Evolutionary conservation across 192 early-diverging fungal species (phyloP), one percentile per base, ranked within the genome.

Genomic region (Powellomyces hirtus): DNA sequence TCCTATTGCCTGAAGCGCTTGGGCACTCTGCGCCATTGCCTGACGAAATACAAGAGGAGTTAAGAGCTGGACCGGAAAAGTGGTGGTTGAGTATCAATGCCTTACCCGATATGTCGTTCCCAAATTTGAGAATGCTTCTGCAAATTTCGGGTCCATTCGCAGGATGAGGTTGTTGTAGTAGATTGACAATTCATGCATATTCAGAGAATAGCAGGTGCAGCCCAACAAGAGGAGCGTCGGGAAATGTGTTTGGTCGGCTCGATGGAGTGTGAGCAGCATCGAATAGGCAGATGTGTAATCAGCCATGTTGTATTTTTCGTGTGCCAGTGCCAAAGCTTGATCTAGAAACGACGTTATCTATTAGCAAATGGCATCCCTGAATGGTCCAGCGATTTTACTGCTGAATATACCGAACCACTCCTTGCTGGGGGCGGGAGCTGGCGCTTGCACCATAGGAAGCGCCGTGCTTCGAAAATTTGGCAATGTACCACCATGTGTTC

Each of bases 81-180:
- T n/a, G n/a, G n/a, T n/a, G n/a, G 8, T 42, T 18, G 51, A 27
- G 51, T 14, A 10, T 8, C 11, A 53, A 53, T 14, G 89, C 40
- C 91, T 79, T 90, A 85, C 91, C 31, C 91, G 85, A 68, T 92
- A 79, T 1, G 94, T 96, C 16, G 92, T 94, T 18, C 92, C 94
- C 60, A 96, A 89, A 72, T 96, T 94, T 49, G 87, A 91, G 85
- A 91, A 93, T 10, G 92, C 92, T 69, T 96, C 94, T 26, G 93
- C 91, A 75, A 94, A 94, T 59, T 87, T 81, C 27, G 89, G 86
- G 75, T 96, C 92, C 29, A 92, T 80, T 56, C 80, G 77, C 20
- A 96, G 83, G 49, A 96, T 96, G 4, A 80, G 71, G 50, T 92
- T 80, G 78, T 96, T 96, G 77, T 93, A 94, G 29, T 79, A 73